These are phyloP conservation scores for Paraurostyla sp. DNA, from an alignment of 73 alveolate species.

Conservation along the genomic window DNA sequence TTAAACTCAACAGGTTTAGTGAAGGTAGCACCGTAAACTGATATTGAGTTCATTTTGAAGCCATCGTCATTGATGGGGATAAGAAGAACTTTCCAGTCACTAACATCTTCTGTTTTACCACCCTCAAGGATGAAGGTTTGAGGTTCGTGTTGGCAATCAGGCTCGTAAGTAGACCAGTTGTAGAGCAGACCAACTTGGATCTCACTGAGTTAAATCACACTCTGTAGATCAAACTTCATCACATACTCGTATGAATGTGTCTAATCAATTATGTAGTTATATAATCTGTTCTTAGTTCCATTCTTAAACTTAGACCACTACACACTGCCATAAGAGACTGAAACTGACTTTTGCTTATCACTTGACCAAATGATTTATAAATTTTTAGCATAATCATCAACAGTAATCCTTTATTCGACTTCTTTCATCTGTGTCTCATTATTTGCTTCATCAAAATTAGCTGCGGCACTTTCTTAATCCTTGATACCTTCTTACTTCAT, in stretches of 20 bases:
- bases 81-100: constrained; percentile 59
- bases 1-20: not conserved
- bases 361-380: not conserved
- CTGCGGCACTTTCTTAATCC: no score
- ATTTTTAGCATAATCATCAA: constrained; percentile 43
- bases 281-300: constrained; percentile 51
- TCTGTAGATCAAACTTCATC: constrained; percentile 53
- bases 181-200: constrained; percentile 61
- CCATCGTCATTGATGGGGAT: constrained; percentile 40
- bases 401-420: not conserved
- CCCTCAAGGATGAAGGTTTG: constrained; percentile 66
- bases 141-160: constrained; percentile 67
- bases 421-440: not conserved
- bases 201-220: constrained; percentile 59
- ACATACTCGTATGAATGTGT: constrained; percentile 49
- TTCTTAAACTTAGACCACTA: constrained; percentile 36
- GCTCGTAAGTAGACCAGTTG: constrained; percentile 75
- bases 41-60: constrained; percentile 44
- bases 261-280: not conserved
- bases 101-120: constrained; percentile 15
- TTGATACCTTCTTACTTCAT: constrained; percentile 2
- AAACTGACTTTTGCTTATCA: not conserved
- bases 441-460: not conserved
- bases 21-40: constrained; percentile 62
- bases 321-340: not conserved